phyloP scores from a whole-genome alignment of 169 alveolate species.

The Theileria orientalis region DNA sequence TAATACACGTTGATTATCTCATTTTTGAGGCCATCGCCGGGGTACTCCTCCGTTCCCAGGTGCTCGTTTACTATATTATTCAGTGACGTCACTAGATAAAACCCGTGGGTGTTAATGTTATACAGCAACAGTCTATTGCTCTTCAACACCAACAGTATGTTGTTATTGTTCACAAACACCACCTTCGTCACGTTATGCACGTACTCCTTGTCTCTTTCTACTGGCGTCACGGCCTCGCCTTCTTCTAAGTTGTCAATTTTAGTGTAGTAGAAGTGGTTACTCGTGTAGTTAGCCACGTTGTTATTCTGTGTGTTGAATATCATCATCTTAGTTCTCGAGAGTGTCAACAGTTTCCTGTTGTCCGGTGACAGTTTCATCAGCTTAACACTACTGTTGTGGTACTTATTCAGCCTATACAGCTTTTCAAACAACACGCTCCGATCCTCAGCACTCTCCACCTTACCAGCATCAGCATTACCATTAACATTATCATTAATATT shows the following conservation, averaged over 20 bases:
- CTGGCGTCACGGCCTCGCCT: no score
- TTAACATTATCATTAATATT: no score
- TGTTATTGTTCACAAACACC: neutral
- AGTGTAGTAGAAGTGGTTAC: no score
- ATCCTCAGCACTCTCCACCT: conserved; percentile 46
- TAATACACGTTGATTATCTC: no score
- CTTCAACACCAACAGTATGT: neutral
- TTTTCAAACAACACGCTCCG: conserved; percentile 60
- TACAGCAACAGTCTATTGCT: neutral
- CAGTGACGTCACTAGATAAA: no score
- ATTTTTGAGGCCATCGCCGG: no score
- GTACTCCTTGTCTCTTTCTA: no score
- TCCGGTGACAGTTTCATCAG: conserved; percentile 63
- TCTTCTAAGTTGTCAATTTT: no score
- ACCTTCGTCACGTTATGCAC: neutral
- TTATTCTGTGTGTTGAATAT: conserved; percentile 70
- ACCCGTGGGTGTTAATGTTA: neutral
- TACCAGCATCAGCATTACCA: no score
- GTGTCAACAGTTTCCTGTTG: conserved; percentile 67
- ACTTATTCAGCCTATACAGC: conserved; percentile 64
- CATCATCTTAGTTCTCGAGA: conserved; percentile 67
- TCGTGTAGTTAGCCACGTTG: conserved; percentile 52
- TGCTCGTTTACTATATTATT: no score
- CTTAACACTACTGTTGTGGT: conserved; percentile 63
- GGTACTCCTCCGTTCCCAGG: no score